A percentile compares a stretch with the other conserved stretches of the same genome.
phyloP scores from a whole-genome alignment of 768 basidiomycete genomes.

The Calocybe cyanea region DNA sequence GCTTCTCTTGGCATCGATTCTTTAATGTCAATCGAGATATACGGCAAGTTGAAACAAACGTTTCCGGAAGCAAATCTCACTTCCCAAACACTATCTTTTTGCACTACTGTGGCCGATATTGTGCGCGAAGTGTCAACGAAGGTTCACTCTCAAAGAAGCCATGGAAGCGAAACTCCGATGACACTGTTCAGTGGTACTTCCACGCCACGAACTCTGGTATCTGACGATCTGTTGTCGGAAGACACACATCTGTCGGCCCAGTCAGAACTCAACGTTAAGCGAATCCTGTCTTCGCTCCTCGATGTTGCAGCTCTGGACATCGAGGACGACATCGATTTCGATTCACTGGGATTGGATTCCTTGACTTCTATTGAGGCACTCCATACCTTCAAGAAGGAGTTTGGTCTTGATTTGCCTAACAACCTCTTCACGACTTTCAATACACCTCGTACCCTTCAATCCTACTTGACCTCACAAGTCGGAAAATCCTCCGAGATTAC shows the following conservation, averaged over 20 bases:
- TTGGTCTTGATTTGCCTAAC: slow-evolving; percentile 38
- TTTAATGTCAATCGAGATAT: slow-evolving; percentile 57
- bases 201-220: slow-evolving; percentile 38
- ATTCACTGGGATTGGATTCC: slow-evolving; percentile 58
- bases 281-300: slow-evolving; percentile 43
- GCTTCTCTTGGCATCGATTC: slow-evolving; percentile 61
- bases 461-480: slow-evolving; percentile 20
- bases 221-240: slow-evolving; percentile 28
- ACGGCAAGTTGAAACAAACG: slow-evolving; percentile 28
- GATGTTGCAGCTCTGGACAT: slow-evolving; percentile 37
- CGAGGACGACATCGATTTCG: slow-evolving; percentile 41
- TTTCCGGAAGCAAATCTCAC: slow-evolving; percentile 31
- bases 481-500: background rate
- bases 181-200: slow-evolving; percentile 19
- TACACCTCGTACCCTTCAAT: slow-evolving; percentile 36
- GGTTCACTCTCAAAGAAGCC: background rate
- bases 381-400: slow-evolving; percentile 40
- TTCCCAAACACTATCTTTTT: slow-evolving; percentile 26
- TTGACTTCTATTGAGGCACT: slow-evolving; percentile 60
- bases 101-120: slow-evolving; percentile 35
- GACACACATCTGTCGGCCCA: slow-evolving; percentile 17
- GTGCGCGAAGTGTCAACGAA: slow-evolving; percentile 23
- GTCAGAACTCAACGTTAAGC: slow-evolving; percentile 27
- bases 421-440: slow-evolving; percentile 37
- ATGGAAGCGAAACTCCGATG: slow-evolving; percentile 9